Evolutionary conservation across 2,329 filamentous ascomycete genomes (phyloP), one percentile per base, ranked within the genome.

Genomic region (Curvularia sp.): DNA sequence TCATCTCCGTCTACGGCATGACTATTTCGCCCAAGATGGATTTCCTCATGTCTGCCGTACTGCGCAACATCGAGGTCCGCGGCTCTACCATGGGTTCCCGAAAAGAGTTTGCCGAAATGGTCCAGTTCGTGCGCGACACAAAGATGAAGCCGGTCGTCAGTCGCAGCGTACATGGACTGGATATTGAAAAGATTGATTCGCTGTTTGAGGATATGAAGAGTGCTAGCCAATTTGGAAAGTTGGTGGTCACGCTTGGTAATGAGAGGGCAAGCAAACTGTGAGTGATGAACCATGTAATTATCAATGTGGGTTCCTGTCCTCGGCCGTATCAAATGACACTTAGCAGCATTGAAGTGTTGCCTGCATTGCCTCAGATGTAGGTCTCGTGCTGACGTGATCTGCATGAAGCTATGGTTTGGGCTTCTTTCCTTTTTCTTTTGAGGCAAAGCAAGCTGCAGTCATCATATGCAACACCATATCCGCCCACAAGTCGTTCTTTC

Each of bases 1-100:
- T 94, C n/a, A 89, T 98, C 58, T 86, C 88, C 1, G 83, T 89
- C 66, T 98, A 98, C 75, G 94, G 95, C 60, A 97, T 98, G 94
- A 98, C 94, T 0, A 81, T 91, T 2, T 81, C 83, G 0, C 93
- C 94, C 1, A 92, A 89, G 79, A 94, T 96, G 89, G 87, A 91
- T 51, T 97, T 91, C 85, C 71, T 86, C 12, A 97, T 97, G 91
- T 79, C 83, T 60, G 93, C 93, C 0, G 90, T 95, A 13, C 78
- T 98, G 60, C 91, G 89, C 77, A 97, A 98, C 71, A 85, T 97
- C 53, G 94, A 98, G 47, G 83, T 98, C 28, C 85, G 86, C 49
- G 94, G 95, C 18, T 88, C 86, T 13, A 97, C 93, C 0, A 97
- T 98, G 93, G 94, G 94, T 0, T 96, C 92, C 28, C 85, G 91